These are phyloP conservation scores for Herpetomonas samuelpessoai DNA, from an alignment of 208 protist species.

Conservation along the genomic window DNA sequence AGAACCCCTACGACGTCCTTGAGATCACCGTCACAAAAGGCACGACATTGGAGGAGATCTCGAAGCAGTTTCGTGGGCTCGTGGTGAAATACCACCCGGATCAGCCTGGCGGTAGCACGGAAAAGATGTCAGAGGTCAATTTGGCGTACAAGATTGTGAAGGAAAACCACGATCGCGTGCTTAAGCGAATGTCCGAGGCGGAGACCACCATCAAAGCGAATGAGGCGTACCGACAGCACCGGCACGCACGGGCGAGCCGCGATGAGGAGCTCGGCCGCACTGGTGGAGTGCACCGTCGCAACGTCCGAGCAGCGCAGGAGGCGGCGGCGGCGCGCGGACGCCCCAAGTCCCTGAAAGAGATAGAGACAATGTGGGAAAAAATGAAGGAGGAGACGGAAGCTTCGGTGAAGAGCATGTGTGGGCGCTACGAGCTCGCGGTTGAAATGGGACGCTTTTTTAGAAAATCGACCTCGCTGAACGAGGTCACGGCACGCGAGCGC, in stretches of 20 bases:
- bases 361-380: constrained; percentile 65
- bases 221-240: constrained; percentile 64
- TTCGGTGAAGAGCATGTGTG: constrained; percentile 80
- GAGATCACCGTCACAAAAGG: constrained; percentile 71
- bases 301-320: constrained; percentile 37
- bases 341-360: constrained; percentile 67
- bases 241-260: constrained; percentile 44
- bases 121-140: constrained; percentile 90
- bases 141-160: constrained; percentile 88
- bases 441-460: constrained; percentile 83
- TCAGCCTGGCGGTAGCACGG: constrained; percentile 82
- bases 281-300: constrained; percentile 73
- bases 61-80: constrained; percentile 83
- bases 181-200: constrained; percentile 60
- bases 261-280: constrained; percentile 79
- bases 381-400: constrained; percentile 72
- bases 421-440: constrained; percentile 84
- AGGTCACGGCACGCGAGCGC: constrained; percentile 83
- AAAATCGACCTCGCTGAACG: constrained; percentile 77
- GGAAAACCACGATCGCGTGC: constrained; percentile 72
- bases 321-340: constrained; percentile 16
- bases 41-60: constrained; percentile 78
- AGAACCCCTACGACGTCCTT: constrained; percentile 91
- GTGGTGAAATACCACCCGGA: constrained; percentile 89
- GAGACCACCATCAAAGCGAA: constrained; percentile 53